Percentiles rank a stretch among this genome's conserved stretches.
Conservation (phyloP, 2,329 filamentous ascomycete genomes). For the Botrytis medusae region DNA sequence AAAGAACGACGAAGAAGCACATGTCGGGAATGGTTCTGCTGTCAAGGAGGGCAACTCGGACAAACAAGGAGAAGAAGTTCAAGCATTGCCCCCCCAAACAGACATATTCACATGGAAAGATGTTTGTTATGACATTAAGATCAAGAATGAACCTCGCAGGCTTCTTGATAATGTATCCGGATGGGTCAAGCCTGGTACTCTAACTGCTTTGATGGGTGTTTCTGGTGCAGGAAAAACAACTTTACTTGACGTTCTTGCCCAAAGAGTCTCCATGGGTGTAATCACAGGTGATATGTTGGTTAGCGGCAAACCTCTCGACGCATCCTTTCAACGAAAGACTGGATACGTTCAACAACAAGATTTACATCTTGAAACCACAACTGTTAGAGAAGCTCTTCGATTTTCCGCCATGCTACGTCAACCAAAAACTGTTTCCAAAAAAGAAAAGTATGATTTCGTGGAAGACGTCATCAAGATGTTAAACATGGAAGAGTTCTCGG, state of each 20-base stretch:
- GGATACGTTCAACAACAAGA: conserved; percentile 95
- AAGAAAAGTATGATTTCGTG: conserved; percentile 85
- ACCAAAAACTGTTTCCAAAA: conserved; percentile 66
- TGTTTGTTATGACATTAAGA: conserved; percentile 73
- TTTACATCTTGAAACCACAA: conserved; percentile 80
- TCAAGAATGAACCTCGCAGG: conserved; percentile 62
- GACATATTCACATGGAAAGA: conserved; percentile 40
- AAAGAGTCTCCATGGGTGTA: conserved; percentile 84
- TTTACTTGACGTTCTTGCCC: conserved; percentile 74
- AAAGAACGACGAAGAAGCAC: conserved; percentile 35
- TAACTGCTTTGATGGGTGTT: conserved; percentile 69
- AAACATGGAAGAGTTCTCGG: conserved; percentile 87
- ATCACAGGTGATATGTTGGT: conserved; percentile 76
- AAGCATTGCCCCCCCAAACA: conserved; percentile 35
- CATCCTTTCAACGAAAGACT: conserved; percentile 86
- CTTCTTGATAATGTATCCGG: conserved; percentile 69
- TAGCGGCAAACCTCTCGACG: conserved; percentile 38
- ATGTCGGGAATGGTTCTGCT: conserved; percentile 11
- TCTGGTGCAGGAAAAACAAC: conserved; percentile 87
- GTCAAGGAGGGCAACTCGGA: conserved; percentile 27
- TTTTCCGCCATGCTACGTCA: conserved; percentile 88
- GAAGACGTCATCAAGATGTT: conserved; percentile 89
- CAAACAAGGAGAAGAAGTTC: conserved; percentile 32
- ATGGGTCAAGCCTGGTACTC: conserved; percentile 71
- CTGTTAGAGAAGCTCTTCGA: conserved; percentile 73